phyloP scores from a whole-genome alignment of 2,329 filamentous ascomycete species.

The Didymella pinodella region DNA sequence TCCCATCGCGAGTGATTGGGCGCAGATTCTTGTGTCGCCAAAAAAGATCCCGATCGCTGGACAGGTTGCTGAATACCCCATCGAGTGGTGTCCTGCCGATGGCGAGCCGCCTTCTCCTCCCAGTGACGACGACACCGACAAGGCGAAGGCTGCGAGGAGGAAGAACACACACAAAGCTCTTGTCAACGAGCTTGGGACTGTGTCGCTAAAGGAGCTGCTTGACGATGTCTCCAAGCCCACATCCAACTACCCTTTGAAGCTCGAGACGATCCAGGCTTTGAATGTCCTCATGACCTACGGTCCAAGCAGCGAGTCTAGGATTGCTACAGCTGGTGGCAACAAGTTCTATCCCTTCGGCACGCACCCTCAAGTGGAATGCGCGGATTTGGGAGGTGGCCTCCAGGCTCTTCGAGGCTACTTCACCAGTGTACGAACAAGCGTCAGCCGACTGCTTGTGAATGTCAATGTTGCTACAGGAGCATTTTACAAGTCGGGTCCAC shows the following conservation, averaged over 20 bases:
- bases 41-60: slow-evolving; percentile 34
- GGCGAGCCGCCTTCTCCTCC: slow-evolving; percentile 33
- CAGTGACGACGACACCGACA: slow-evolving; percentile 26
- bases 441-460: slow-evolving; percentile 66
- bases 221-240: slow-evolving; percentile 54
- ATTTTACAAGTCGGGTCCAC: slow-evolving; percentile 61
- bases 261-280: slow-evolving; percentile 63
- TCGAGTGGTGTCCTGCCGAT: slow-evolving; percentile 38
- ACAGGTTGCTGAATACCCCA: slow-evolving; percentile 10
- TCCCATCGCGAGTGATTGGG: slow-evolving; percentile 52
- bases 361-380: slow-evolving; percentile 55
- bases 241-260: slow-evolving; percentile 54
- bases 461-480: slow-evolving; percentile 68
- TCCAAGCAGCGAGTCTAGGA: slow-evolving; percentile 52
- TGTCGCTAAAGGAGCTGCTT: slow-evolving; percentile 52
- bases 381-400: slow-evolving; percentile 60
- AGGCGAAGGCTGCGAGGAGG: slow-evolving; percentile 24
- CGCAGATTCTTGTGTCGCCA: slow-evolving; percentile 38
- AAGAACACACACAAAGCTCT: slow-evolving; percentile 29
- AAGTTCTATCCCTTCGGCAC: slow-evolving; percentile 54
- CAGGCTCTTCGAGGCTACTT: slow-evolving; percentile 69
- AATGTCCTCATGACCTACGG: slow-evolving; percentile 65
- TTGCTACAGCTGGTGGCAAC: slow-evolving; percentile 61
- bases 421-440: slow-evolving; percentile 66
- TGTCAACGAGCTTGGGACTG: slow-evolving; percentile 35